Base-by-base conservation (phyloP, 2,329 filamentous ascomycete genomes). In the Aureobasidium sp. region DNA sequence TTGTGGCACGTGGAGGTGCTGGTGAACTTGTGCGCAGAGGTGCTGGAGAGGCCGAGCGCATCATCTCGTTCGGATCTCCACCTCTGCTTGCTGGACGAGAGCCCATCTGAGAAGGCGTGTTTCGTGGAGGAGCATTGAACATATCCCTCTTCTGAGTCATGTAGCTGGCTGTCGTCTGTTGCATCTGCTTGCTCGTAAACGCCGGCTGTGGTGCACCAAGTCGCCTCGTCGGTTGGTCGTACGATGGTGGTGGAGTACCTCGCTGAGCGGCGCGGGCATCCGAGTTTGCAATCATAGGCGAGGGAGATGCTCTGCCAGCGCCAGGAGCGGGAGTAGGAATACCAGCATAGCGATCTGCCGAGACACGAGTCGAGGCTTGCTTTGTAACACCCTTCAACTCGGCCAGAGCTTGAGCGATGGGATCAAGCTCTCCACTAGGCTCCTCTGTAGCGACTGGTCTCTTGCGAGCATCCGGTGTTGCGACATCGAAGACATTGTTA, bases 291-390 rank as follows among this genome's bases (percentile, higher is more conserved):
- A 74, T 71, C 72, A 70, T 74, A 44, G 76, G 68, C 59, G 77
- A 75, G 15, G 79, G 77, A 7, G 78, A 77, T 45, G 78, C 76
- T 34, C 75, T 74, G 52, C 74, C 73, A 74, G 74, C 29, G 21
- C 53, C 53, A 27, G 70, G 77, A 7, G 82, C 86, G 5, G 94
- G 93, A 1, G 93, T 96, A 13, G 89, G 79, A 65, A 99, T 87
- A n/a, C 94, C 93, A 70, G 95, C 90, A 74, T 96, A 97, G 64
- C 90, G 86, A 73, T 99, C 95, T 21, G 92, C 94, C n/a, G 94
- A 96, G 63, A 96, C 85, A n/a, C 95, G 86, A 53, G 84, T 81
- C 3, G 86, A 87, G 7, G 90, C 84, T 67, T 92, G 88, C 75
- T 97, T 97, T 16, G 81, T 83, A 5, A 92, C 88, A 0, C 88